Evolutionary conservation across 2,329 filamentous ascomycete genomes (phyloP), one percentile per base, ranked within the genome.

Genomic region (Botryotinia convoluta): DNA sequence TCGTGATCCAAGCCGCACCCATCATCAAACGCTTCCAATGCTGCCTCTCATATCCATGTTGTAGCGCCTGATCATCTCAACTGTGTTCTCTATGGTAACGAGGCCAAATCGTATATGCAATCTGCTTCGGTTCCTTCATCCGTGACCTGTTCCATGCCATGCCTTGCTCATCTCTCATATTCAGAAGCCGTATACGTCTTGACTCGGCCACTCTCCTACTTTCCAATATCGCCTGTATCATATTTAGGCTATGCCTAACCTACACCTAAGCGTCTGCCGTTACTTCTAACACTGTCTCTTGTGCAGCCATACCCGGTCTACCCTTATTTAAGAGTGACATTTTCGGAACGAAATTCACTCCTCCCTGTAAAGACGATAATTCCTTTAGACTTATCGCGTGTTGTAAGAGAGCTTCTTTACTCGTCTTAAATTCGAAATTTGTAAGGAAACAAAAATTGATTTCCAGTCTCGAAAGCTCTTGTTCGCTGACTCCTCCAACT

Each of bases 401-500:
- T 39, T 83, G 79, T 74, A 84, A 80, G 72, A 93, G 83, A 78
- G 85, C 85, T 65, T 87, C 85, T 73, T 86, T 85, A 76, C 87
- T 87, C 6, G 93, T 90, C 57, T 87, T 87, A 74, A 97, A 85
- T 78, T 95, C 92, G 80, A 97, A 97, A 69, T 94, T 91, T n/a
- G 91, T 90, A 74, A 97, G 84, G 81, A 94, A 95, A 83, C 93
- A 95, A 80, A 95, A 95, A 79, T 92, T 94, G 75, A 98, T 93
- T 84, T 98, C 96, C 60, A 98, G 84, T 74, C 92, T 88, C 59
- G 92, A 92, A 69, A 99, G 86, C 83, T 98, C 94, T 29, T 86
- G 84, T 80, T 93, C 92, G 79, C 89, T 93, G 26, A 98, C 94
- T 29, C 95, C 95, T 60, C 96, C 95, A 1, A 98, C 95, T 76